Base-by-base conservation (phyloP, 23 red algal genomes). In the Chondrus crispus region DNA sequence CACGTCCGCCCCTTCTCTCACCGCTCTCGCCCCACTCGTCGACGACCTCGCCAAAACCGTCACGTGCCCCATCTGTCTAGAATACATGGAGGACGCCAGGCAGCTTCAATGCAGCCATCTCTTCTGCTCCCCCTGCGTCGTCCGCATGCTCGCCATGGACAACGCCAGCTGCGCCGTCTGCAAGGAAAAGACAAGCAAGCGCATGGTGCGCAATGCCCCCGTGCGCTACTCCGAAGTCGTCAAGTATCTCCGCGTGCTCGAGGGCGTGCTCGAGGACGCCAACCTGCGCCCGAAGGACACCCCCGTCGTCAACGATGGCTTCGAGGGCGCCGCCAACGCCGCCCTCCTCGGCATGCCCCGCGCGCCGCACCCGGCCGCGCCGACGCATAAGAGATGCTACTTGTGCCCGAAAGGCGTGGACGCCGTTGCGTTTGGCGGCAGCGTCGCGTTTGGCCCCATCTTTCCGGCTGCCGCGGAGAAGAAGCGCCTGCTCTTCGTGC, bases 51-150 rank as follows among this genome's bases (percentile, higher is more conserved):
- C 49, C 5, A 7, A 9, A 51, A 64, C 44, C 20, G 36, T 90
- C 48, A 90, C 87, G 1, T 90, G 87, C 62, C 53, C 87, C 50
- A 58, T 90, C 12, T 90, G 87, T 48, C 87, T 90, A 18, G 72
- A 80, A 6, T 28, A 32, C 14, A 90, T 90, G 87, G 14, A 68
- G 2, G 43, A 81, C 11, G 87, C 87, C 4, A 69, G 72, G 14
- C 87, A 90, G 39, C 87, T 90, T 12, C 69, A 81, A 37, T 90
- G 87, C 74, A 68, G 87, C 13, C 87, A 90, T 58, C 39, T 90
- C 24, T 90, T 90, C 52, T 90, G 87, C 29, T 13, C 87, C 6
- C 4, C 26, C 3, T 90, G 87, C 62, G 39, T 81, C n/a, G 39
- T 49, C 10, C 28, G 68, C 13, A 63, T 90, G 71, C 24, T 90